These are phyloP conservation scores for Globisporangium cederbergense DNA, from an alignment of 352 stramenopile genomes.

Conservation along the genomic window DNA sequence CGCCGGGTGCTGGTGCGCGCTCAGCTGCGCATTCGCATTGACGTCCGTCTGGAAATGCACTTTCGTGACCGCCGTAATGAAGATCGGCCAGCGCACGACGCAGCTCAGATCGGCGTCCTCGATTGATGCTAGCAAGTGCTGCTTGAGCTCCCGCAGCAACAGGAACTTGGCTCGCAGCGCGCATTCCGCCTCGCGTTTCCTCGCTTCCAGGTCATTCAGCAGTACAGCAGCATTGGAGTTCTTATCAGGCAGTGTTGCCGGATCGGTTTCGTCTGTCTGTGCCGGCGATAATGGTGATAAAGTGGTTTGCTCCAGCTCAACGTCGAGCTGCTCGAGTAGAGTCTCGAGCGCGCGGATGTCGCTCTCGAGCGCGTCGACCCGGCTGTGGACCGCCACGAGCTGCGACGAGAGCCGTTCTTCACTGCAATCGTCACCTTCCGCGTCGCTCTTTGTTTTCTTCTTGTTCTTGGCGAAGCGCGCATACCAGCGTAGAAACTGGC, in stretches of 20 bases:
- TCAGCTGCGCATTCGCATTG: conserved; percentile 16
- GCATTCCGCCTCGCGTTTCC: conserved; percentile 19
- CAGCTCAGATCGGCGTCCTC: conserved; percentile 51
- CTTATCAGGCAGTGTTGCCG: neutral
- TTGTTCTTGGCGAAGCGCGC: conserved; percentile 26
- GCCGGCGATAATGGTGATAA: neutral
- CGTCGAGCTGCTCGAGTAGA: conserved; percentile 41
- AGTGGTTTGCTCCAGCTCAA: conserved; percentile 18
- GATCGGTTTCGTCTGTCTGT: neutral
- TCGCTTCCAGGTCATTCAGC: conserved; percentile 20
- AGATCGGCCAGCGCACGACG: conserved; percentile 50
- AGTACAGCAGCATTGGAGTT: neutral
- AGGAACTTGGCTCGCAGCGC: conserved; percentile 33
- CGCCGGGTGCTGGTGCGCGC: conserved; percentile 38
- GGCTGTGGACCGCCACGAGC: conserved; percentile 21
- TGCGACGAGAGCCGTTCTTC: neutral
- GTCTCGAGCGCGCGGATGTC: conserved; percentile 31
- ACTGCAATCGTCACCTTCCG: neutral
- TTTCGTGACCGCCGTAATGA: conserved; percentile 45
- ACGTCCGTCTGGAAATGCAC: conserved; percentile 44
- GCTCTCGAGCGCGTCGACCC: conserved; percentile 34
- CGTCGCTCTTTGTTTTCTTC: conserved; percentile 4
- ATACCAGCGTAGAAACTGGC: conserved; percentile 63
- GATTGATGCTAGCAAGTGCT: conserved; percentile 54
- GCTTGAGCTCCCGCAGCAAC: conserved; percentile 31